Conservation (phyloP, 495 filamentous ascomycete genomes). For the Penicillium salamii region DNA sequence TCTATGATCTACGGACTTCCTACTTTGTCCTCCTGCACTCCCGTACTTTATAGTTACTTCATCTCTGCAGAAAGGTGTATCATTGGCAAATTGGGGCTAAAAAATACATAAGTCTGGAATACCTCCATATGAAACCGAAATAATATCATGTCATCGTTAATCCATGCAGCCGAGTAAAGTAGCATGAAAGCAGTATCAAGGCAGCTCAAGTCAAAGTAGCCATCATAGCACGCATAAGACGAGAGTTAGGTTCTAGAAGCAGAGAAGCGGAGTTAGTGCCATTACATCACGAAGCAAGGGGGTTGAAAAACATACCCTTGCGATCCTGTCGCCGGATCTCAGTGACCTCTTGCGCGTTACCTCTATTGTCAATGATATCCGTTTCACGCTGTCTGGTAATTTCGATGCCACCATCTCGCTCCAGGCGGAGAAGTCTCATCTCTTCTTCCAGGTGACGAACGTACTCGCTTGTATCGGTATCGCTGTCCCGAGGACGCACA, state of each 20-base stretch:
- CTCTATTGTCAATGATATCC: constrained; percentile 40
- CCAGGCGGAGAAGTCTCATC: constrained; percentile 37
- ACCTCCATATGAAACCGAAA: not conserved
- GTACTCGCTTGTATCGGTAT: constrained; percentile 57
- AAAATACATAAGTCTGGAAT: constrained; percentile 6
- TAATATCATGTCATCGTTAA: constrained; percentile 6
- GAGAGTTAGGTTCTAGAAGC: constrained; percentile 61
- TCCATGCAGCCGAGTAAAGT: not conserved
- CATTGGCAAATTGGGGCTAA: not conserved
- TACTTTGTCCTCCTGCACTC: too few relatives aligned
- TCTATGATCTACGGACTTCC: not conserved
- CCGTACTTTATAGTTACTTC: not conserved
- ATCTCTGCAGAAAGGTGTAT: not conserved
- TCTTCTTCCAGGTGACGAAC: constrained; percentile 55
- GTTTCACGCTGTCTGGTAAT: constrained; percentile 48
- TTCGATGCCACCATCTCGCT: constrained; percentile 41
- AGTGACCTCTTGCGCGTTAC: constrained; percentile 50
- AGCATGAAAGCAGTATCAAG: too few relatives aligned
- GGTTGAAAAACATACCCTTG: constrained; percentile 74
- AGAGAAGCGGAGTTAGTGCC: constrained; percentile 20
- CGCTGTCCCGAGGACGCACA: constrained; percentile 47
- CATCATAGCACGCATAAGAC: constrained; percentile 69
- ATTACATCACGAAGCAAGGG: constrained; percentile 36
- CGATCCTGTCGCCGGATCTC: constrained; percentile 72
- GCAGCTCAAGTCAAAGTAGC: constrained; percentile 64